Base-by-base conservation (phyloP, 495 filamentous ascomycete species). In the Alectoria sarmentosa region DNA sequence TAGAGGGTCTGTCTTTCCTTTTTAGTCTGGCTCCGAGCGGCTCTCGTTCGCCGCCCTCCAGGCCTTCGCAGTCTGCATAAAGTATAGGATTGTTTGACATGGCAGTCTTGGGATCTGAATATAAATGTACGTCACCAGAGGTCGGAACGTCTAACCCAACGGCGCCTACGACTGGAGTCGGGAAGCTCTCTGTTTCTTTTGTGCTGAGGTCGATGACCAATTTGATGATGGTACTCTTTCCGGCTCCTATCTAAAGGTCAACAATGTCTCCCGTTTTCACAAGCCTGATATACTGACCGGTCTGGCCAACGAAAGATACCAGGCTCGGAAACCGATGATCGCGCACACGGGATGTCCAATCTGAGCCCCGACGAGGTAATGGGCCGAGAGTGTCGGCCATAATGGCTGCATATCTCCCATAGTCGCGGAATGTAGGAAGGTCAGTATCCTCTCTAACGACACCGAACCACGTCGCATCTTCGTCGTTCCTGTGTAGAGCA, bases 211-310 rank as follows among this genome's bases (percentile, higher is more conserved):
- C 73, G 57, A 86, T 80, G 2, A 84, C 73, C 46, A 84, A 69
- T 66, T 81, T 81, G 66, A 86, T 77, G 21, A 86, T 65, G 7
- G 83, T 83, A 62, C 82, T 84, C 60, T 86, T 85, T 2, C 84
- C 83, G 34, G 79, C 83, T n/a, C 66, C 66, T 68, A 9, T 11
- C 34, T 8, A 13, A 26, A 1, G 37, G 37, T 61, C 5, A 59
- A 44, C 26, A 57, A 49, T 14, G 7, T 14, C 34, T 72, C 49
- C 23, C 28, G 23, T 37, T 11, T 36, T 19, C 14, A 3, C 41
- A 69, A 61, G 44, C 37, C n/a, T n/a, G n/a, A n/a, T n/a, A 65
- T 21, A 34, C 34, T 26, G n/a, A 38, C 83, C 83, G 8, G 75
- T 79, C 48, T 76, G 66, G 9, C 77, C 77, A 19, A 79, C 70